Evolutionary conservation across 2,329 filamentous ascomycete species (phyloP), one percentile per base, ranked within the genome.

Genomic region (Talaromyces sp.): DNA sequence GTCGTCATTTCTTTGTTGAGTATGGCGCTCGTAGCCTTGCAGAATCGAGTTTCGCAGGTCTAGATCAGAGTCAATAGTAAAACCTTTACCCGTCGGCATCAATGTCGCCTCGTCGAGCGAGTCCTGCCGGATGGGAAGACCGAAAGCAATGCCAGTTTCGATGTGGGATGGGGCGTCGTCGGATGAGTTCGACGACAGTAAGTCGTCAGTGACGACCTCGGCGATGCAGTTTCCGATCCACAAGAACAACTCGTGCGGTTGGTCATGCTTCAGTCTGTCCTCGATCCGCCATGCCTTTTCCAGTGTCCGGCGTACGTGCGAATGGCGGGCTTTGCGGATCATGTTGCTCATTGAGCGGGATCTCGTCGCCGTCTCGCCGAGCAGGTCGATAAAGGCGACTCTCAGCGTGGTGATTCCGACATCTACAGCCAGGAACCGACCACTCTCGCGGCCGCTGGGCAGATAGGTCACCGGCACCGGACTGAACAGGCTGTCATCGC

Each of bases 191-290:
- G 55, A 59, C 46, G 60, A 62, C 29, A 59, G 27, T 53, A 62
- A 54, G 38, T 62, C 60, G 41, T 62, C 60, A 48, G 59, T 59
- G 57, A 62, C 60, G 8, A 62, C 60, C 48, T 62, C 60, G 3
- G 60, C 60, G 35, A 62, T 62, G 38, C 60, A 62, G 21, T 62
- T 62, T 26, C 60, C 60, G 52, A 62, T 62, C 60, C 60, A 62
- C 19, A 56, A 26, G 52, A 62, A 62, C 53, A 62, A n/a, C 26
- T 62, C 60, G 35, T 62, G 60, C 26, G 60, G 56, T 46, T 59
- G 52, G 52, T 62, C 60, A 19, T 62, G 43, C 29, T 62, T 62
- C 14, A 62, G 32, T 3, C 60, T 52, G 3, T 62, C 60, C 27
- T 62, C 60, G 21, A 62, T 62, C 31, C 60, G 31, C 60, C 60